Evolutionary conservation across 2,329 filamentous ascomycete genomes (phyloP).

Genomic region (Ophiocordyceps robertsii): DNA sequence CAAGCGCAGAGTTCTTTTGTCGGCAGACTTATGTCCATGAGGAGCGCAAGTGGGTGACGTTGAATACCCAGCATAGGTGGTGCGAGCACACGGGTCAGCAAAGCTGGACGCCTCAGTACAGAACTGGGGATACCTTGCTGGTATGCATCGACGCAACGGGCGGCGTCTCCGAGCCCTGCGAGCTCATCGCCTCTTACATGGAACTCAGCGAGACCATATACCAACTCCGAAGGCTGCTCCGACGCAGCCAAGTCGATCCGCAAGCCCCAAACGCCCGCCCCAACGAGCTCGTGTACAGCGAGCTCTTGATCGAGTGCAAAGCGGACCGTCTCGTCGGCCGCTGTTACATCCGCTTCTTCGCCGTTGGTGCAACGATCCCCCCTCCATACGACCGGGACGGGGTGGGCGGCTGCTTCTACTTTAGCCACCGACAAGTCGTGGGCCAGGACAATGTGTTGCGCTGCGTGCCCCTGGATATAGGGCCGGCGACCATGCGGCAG

Average conservation of each 20-base stretch:
- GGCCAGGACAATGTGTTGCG: background rate
- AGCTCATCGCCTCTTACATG: constrained; percentile 29
- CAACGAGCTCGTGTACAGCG: constrained; percentile 48
- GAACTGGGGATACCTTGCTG: constrained; percentile 48
- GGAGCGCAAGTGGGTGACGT: constrained; percentile 47
- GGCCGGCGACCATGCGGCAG: constrained; percentile 30
- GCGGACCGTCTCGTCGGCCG: constrained; percentile 31
- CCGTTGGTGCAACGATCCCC: constrained; percentile 29
- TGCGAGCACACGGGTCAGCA: constrained; percentile 28
- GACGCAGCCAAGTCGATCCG: constrained; percentile 30
- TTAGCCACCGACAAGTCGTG: constrained; percentile 27
- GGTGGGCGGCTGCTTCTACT: constrained; percentile 51
- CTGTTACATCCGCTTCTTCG: constrained; percentile 48
- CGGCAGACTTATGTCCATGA: constrained; percentile 53
- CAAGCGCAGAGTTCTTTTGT: constrained; percentile 46
- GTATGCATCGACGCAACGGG: constrained; percentile 15
- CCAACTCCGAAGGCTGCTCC: constrained; percentile 36
- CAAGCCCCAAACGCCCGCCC: constrained; percentile 15
- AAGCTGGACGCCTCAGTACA: constrained; percentile 18
- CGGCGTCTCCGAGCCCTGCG: constrained; percentile 42
- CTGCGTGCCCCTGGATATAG: constrained; percentile 21
- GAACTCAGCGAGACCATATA: constrained; percentile 8
- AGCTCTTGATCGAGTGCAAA: constrained; percentile 24
- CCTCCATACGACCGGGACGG: constrained; percentile 54
- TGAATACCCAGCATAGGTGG: constrained; percentile 38